Evolutionary conservation across 2,329 filamentous ascomycete genomes (phyloP).

Genomic region (Cercospora zeina): DNA sequence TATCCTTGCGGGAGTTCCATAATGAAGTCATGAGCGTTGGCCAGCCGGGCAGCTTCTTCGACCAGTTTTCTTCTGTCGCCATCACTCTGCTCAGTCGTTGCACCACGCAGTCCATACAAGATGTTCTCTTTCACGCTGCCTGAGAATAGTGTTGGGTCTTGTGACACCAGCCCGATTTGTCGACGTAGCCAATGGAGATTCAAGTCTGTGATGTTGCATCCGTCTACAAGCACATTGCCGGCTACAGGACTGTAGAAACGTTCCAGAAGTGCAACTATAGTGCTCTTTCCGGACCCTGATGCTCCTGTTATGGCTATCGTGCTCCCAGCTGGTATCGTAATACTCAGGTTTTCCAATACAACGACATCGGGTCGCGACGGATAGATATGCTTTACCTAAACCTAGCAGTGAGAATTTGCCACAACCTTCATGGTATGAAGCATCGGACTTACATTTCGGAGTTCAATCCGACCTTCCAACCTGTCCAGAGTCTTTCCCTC

Average conservation of each 20-base stretch:
- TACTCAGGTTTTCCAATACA: conserved; percentile 79
- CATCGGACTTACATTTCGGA: conserved; percentile 58
- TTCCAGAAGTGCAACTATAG: conserved; percentile 49
- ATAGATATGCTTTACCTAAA: conserved; percentile 78
- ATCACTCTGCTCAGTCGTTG: conserved; percentile 46
- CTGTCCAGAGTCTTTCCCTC: conserved; percentile 69
- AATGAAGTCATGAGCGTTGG: conserved; percentile 57
- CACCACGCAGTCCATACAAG: conserved; percentile 56
- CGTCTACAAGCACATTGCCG: conserved; percentile 53
- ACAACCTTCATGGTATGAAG: no score
- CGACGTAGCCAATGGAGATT: conserved; percentile 44
- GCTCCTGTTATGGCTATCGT: conserved; percentile 52
- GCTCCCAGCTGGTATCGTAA: conserved; percentile 82
- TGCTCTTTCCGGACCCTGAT: conserved; percentile 52
- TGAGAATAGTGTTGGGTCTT: conserved; percentile 52
- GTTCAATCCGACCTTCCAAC: conserved; percentile 76
- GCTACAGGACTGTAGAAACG: conserved; percentile 48
- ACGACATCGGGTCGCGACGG: conserved; percentile 87
- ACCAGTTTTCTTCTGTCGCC: conserved; percentile 36
- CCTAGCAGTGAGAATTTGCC: conserved; percentile 34
- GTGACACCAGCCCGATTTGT: conserved; percentile 48
- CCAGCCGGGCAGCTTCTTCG: conserved; percentile 51
- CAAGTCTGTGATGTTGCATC: conserved; percentile 54
- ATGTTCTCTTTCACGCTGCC: conserved; percentile 47
- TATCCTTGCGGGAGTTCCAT: conserved; percentile 54